Base-by-base conservation (phyloP, 495 filamentous ascomycete genomes). In the Penicillium desertorum region DNA sequence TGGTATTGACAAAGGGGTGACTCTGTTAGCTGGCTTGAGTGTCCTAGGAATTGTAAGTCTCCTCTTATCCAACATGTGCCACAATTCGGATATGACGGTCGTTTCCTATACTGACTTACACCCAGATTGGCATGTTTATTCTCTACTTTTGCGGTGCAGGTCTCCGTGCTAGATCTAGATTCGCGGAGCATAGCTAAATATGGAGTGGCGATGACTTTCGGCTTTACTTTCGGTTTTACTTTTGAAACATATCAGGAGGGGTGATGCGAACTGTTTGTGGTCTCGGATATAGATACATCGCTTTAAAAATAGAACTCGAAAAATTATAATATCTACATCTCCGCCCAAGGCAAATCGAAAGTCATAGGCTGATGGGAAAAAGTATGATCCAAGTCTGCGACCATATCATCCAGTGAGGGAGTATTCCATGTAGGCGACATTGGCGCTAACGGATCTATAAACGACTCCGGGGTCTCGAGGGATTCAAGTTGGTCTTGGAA, bases 1-100 rank as follows among this genome's bases (percentile, higher is more conserved):
- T 4, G 58, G 58, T 8, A 27, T 60, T 27, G 46, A 17, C 0
- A 23, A 25, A n/a, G 58, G 58, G 3, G 45, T 48, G 14, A 46
- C 32, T 22, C 10, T 60, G 2, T 22, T 56, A 5, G 58, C 22
- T 23, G 52, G 51, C 4, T 36, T 60, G 19, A 51, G 34, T 2
- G 20, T 49, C 16, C 6, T 48, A 5, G 45, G 45, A 16, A 30
- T 48, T 45, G 44, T 45, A n/a, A 45, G 44, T 45, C 10, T 27
- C 9, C 11, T 22, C 32, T 45, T 25, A 22, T 45, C 4, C 0
- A 19, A 20, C 10, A 5, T 27, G 6, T 45, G 6, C 11, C 22
- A 14, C 22, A 14, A 5, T 23, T 27, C 9, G 4, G 44, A 14
- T 23, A 14, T 12, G 43, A 23, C 25, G 2, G 20, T 19, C 8